phyloP scores from a whole-genome alignment of 2,329 filamentous ascomycete genomes.

The Neofusicoccum laricinum region DNA sequence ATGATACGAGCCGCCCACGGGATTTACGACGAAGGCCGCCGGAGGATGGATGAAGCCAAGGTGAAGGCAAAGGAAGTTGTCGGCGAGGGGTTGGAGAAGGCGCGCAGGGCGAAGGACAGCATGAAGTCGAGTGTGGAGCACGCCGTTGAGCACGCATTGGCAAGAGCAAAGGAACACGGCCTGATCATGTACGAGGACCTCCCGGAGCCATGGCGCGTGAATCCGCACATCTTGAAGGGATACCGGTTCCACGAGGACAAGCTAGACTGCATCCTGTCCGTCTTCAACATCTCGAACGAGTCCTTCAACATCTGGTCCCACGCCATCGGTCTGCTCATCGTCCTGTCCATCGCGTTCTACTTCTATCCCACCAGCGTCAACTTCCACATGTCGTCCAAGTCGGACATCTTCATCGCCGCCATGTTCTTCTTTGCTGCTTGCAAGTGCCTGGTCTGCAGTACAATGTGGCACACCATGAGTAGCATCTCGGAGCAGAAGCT shows the following conservation, averaged over 20 bases:
- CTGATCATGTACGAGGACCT: constrained; percentile 87
- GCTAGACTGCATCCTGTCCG: constrained; percentile 79
- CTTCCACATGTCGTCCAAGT: constrained; percentile 81
- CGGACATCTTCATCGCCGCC: constrained; percentile 85
- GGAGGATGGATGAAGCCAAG: constrained; percentile 76
- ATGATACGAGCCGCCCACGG: constrained; percentile 69
- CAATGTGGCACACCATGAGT: constrained; percentile 99
- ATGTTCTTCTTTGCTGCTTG: constrained; percentile 95
- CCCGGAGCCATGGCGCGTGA: constrained; percentile 88
- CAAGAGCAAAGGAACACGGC: constrained; percentile 72
- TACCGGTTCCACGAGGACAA: constrained; percentile 95
- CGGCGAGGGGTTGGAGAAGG: constrained; percentile 77
- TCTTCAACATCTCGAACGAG: constrained; percentile 86
- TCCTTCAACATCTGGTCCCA: constrained; percentile 98
- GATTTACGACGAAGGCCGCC: constrained; percentile 73
- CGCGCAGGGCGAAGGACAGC: constrained; percentile 71
- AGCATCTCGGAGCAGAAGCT: constrained; percentile 85
- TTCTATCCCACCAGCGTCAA: constrained; percentile 88
- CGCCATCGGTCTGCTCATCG: constrained; percentile 79
- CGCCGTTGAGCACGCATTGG: constrained; percentile 75
- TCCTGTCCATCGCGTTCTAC: constrained; percentile 87
- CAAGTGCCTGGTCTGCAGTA: constrained; percentile 92
- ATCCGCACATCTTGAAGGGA: constrained; percentile 85
- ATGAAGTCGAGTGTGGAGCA: constrained; percentile 66
- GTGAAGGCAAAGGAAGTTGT: constrained; percentile 72